Base-by-base conservation (phyloP, 371 early-diverging fungal species). In the Circinella umbellata region DNA sequence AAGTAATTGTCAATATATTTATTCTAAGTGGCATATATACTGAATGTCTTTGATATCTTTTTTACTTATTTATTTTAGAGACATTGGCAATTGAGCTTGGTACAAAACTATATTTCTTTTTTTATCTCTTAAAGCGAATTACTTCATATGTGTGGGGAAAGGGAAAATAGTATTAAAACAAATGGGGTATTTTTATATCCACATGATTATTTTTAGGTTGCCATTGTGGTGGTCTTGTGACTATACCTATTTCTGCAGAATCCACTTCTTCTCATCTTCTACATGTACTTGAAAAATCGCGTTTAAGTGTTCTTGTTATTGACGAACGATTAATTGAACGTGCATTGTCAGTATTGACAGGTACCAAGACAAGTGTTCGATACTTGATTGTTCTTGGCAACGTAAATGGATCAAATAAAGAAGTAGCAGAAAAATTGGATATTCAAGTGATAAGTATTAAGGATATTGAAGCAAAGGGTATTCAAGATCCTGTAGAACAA, bases 221-320 rank as follows among this genome's bases (percentile, higher is more conserved):
- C 20, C 80, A 83, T 35, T 66, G 66, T 6, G 47, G 75, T 60
- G 80, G 80, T 34, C 75, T 79, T 35, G 78, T 83, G 13, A 80
- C 84, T 38, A 70, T 86, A 4, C 82, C 86, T 51, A 74, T 86
- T n/a, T 73, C 76, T 35, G 71, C 72, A 59, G 69, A 69, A 48
- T 73, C 76, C 27, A 69, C 80, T 15, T 70, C 74, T 9, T 72
- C 73, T 13, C 75, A 78, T 51, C 59, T 77, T 11, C 68, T 73
- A n/a, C 79, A 78, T 49, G 70, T 76, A 17, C 66, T 78, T 34
- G 51, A 70, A 61, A 65, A 71, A 62, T 74, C 80, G 17, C 59
- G 60, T 13, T 65, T 85, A 27, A 69, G 73, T 39, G 59, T 83
- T 1, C 57, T 86, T 51, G 54, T 83, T 15, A 68, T 76, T 2